Evolutionary conservation across 176 grass and related monocot species (phyloP).

Genomic region (Saccharum officinarum): DNA sequence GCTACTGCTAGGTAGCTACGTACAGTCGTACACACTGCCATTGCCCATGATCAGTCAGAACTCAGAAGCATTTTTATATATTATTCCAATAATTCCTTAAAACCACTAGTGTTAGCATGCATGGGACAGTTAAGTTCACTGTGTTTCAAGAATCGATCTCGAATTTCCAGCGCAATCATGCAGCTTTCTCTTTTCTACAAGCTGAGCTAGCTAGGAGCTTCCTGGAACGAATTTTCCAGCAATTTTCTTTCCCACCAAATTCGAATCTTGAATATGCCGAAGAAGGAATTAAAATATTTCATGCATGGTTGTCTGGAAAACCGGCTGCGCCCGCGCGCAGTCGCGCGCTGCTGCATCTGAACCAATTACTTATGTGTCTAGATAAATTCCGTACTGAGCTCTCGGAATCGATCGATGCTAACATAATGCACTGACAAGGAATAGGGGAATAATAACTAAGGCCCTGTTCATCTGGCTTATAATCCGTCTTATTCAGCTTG

Average conservation of each 20-base stretch:
- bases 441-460: neutral
- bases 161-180: neutral
- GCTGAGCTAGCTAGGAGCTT: neutral
- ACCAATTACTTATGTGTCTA: neutral
- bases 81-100: too few relatives aligned
- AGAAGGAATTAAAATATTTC: neutral
- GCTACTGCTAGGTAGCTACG: neutral
- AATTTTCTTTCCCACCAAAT: neutral
- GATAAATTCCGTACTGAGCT: neutral
- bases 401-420: constrained; percentile 5
- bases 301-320: neutral
- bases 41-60: too few relatives aligned
- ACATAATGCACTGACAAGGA: neutral
- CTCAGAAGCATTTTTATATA: too few relatives aligned
- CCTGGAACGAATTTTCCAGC: neutral
- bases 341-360: neutral
- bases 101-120: neutral
- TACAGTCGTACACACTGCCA: too few relatives aligned
- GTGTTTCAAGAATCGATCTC: neutral
- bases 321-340: neutral
- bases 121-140: neutral
- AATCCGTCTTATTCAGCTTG: too few relatives aligned
- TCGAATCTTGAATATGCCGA: neutral
- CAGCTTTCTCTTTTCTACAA: neutral
- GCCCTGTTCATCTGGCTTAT: too few relatives aligned